Base-by-base conservation (phyloP, 1,139 yeast species). In the Candida labiduridarum region DNA sequence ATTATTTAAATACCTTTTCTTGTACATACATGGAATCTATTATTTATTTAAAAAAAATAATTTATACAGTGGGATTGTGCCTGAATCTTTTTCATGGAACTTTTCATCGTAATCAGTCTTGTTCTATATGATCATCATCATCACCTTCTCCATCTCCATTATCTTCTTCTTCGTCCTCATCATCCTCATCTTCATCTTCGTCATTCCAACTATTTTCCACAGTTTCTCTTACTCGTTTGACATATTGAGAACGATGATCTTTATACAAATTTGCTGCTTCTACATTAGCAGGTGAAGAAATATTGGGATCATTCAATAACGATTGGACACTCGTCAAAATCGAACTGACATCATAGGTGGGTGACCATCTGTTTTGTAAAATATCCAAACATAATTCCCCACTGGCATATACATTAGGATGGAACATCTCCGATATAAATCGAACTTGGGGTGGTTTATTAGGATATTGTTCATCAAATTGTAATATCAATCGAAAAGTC, bases 311-410 rank as follows among this genome's bases (percentile, higher is more conserved):
- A 67, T 94, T 94, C 58, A 94, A 76, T 55, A 94, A 79, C 54
- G 95, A 85, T 66, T 87, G 95, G 51, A 87, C 81, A 38, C 97
- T 89, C 1, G 99, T 94, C 59, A 94, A 76, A 50, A 94, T 94
- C 29, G 97, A 91, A n/a, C 97, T 92, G 40, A 94, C 99, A 64
- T 95, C 99, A 65, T 94, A 95, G 0, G 99, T 95, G 14, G 99
- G 99, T 19, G 96, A 88, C 99, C 99, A 94, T 64, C 98, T 79
- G 72, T 94, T 95, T 65, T 94, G 99, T 57, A 94, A 76, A 58
- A 94, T 94, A 71, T 95, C 99, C 57, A 94, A 80, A 72, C 99
- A 94, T 56, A 94, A 82, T 64, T 94, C 99, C 33, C 99, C 99
- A 44, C 86, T 82, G 19, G 96, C 96, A 65, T 94, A 94, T 7